Conservation (phyloP, 148 eudicot genomes). For the Fagopyrum tataricum region DNA sequence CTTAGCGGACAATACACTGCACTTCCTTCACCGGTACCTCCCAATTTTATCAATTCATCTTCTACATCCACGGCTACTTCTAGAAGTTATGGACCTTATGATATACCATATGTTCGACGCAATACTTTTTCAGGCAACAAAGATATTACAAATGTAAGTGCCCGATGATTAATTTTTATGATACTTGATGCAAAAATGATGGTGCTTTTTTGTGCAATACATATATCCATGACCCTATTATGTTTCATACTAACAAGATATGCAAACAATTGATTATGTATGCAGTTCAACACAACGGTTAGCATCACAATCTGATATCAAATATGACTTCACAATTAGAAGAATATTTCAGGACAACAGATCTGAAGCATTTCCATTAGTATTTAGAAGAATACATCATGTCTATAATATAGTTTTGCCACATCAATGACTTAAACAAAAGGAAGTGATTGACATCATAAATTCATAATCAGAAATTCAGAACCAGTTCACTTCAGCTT, state of each 20-base stretch:
- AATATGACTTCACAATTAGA: neutral
- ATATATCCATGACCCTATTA: too few relatives aligned
- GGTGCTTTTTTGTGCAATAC: too few relatives aligned
- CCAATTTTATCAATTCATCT: neutral
- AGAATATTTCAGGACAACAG: neutral
- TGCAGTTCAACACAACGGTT: neutral
- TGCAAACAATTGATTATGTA: too few relatives aligned
- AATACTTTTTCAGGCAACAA: neutral
- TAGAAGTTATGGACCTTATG: neutral
- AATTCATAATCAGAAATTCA: neutral
- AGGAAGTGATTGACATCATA: neutral
- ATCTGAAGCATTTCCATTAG: neutral
- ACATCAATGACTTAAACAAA: neutral
- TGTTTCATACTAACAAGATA: too few relatives aligned
- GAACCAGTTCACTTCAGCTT: neutral
- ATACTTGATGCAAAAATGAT: too few relatives aligned
- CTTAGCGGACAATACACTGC: neutral
- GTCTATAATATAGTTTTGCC: neutral
- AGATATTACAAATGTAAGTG: neutral
- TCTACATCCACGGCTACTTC: neutral
- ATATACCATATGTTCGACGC: neutral
- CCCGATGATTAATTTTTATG: neutral
- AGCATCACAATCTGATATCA: neutral
- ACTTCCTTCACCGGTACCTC: slow-evolving; percentile 3
- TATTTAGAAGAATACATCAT: neutral